phyloP scores from a whole-genome alignment of 192 early-diverging fungal species.

The Phycomyces nitens region DNA sequence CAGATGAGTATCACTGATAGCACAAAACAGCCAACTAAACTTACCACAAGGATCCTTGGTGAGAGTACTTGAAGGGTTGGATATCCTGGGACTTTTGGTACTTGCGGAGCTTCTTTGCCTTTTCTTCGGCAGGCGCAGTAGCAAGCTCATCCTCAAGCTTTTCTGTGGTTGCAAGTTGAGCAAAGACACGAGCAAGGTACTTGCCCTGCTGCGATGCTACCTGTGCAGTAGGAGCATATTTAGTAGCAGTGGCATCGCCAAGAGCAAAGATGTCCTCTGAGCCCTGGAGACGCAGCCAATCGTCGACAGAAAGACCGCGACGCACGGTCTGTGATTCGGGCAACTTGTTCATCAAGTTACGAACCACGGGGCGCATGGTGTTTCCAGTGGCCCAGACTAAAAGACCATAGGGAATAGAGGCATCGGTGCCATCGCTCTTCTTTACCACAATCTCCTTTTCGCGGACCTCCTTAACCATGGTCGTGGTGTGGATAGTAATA shows the following conservation, averaged over 20 bases:
- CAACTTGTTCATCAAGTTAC: slow-evolving; percentile 61
- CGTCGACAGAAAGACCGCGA: slow-evolving; percentile 72
- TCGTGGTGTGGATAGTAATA: slow-evolving; percentile 72
- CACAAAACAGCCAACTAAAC: background rate
- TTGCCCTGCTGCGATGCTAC: slow-evolving; percentile 86
- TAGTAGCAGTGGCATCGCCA: slow-evolving; percentile 74
- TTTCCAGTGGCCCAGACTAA: slow-evolving; percentile 89
- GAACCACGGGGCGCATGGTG: slow-evolving; percentile 62
- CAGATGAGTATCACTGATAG: background rate
- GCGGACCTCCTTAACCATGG: slow-evolving; percentile 73
- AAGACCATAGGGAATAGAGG: slow-evolving; percentile 70
- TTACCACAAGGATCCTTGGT: slow-evolving; percentile 73
- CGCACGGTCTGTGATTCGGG: slow-evolving; percentile 55
- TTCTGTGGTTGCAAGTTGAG: slow-evolving; percentile 53
- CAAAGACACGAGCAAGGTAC: slow-evolving; percentile 78
- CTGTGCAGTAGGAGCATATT: slow-evolving; percentile 79
- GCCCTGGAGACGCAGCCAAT: slow-evolving; percentile 65
- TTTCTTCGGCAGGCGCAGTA: slow-evolving; percentile 12
- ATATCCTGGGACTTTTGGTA: slow-evolving; percentile 37
- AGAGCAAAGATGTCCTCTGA: slow-evolving; percentile 61
- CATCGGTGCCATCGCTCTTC: slow-evolving; percentile 55
- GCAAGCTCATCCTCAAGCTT: slow-evolving; percentile 29
- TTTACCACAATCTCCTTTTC: slow-evolving; percentile 70
- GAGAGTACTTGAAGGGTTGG: slow-evolving; percentile 77
- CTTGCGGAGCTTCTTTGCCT: slow-evolving; percentile 27